Base-by-base conservation (phyloP, 768 basidiomycete species). In the Trametopsis cervina region DNA sequence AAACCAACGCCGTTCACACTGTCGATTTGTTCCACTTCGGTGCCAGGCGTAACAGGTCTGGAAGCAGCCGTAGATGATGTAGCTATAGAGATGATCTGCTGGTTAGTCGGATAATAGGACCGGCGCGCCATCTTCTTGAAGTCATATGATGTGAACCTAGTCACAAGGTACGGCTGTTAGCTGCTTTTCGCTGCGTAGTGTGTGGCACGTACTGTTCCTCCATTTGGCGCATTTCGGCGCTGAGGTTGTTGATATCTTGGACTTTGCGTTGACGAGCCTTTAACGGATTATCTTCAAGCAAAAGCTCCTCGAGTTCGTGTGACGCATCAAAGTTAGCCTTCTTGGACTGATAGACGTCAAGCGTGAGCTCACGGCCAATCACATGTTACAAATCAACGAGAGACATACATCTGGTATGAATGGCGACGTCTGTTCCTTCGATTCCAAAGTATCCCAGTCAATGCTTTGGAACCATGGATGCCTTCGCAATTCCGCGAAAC, bases 311-410 rank as follows among this genome's bases (percentile, higher is more conserved):
- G 27, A 99, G 70, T 66, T 99, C 95, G 60, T 98, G 94, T 11
- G 95, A 97, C 22, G 95, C 94, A 62, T 99, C 95, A 62, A 99
- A 99, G 66, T 99, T 97, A 24, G 95, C 92, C 67, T 96, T 96
- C 71, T 97, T 98, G n/a, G 85, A 83, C 94, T 98, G 46, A 20
- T 29, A n/a, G 43, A 10, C 37, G 60, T 11, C 40, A 40, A 27
- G 25, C 22, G 26, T 40, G 37, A 50, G 39, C 47, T 55, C 46
- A 26, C 38, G 24, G 1, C 51, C n/a, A 52, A 50, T 49, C 17
- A 44, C 35, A 46, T 20, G 35, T 33, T 35, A 45, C 20, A 5
- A 39, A 43, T 0, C 41, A 42, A 23, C 27, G 45, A 50, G 33
- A 21, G 29, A 72, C 81, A 56, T 62, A 86, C 85, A 54, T 98